A percentile compares a stretch with the other conserved stretches of the same genome.
Conservation (phyloP, 768 basidiomycete genomes). For the Crepidotus variabilis region DNA sequence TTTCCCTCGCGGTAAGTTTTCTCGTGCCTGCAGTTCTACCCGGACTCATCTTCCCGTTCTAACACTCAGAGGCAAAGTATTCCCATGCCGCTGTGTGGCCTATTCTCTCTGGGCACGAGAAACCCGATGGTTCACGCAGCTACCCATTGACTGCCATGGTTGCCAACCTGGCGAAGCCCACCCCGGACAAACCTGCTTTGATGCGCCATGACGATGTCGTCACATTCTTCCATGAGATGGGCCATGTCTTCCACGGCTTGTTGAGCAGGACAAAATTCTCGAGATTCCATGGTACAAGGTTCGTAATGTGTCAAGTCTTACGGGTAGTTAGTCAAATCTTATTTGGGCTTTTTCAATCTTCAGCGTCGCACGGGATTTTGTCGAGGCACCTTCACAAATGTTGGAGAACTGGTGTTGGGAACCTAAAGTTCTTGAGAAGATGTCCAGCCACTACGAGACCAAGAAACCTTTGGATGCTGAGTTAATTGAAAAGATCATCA, state of each 20-base stretch:
- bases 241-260: slow-evolving; percentile 68
- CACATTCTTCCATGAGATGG: slow-evolving; percentile 93
- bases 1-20: slow-evolving; percentile 66
- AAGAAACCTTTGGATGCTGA: slow-evolving; percentile 67
- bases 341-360: background rate
- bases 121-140: slow-evolving; percentile 50
- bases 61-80: slow-evolving; percentile 74
- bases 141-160: slow-evolving; percentile 86
- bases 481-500: slow-evolving; percentile 75
- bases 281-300: slow-evolving; percentile 81
- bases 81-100: slow-evolving; percentile 87
- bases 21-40: background rate
- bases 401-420: slow-evolving; percentile 95
- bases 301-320: background rate
- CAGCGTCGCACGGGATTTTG: slow-evolving; percentile 75
- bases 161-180: slow-evolving; percentile 85
- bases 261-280: slow-evolving; percentile 67
- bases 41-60: background rate
- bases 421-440: slow-evolving; percentile 65
- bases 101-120: slow-evolving; percentile 62
- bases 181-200: slow-evolving; percentile 73
- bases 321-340: background rate
- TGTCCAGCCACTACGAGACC: slow-evolving; percentile 81
- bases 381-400: slow-evolving; percentile 91
- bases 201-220: slow-evolving; percentile 89